Base-by-base conservation (phyloP, 768 basidiomycete species). In the Termitomyces sp. region DNA sequence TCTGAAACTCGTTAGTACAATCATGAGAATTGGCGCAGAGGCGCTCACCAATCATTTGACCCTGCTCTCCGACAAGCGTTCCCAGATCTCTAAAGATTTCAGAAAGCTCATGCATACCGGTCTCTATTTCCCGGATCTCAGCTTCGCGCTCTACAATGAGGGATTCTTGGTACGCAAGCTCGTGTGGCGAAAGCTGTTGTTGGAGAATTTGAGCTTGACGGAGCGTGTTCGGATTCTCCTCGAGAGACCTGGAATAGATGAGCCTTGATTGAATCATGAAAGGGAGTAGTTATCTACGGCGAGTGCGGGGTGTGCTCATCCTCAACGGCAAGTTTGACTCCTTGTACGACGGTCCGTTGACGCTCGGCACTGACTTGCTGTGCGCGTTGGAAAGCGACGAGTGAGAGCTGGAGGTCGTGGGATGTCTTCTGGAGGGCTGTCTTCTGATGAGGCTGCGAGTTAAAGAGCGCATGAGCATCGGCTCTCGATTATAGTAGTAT, bases 1-100 rank as follows among this genome's bases (percentile, higher is more conserved):
- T 98, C 96, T 98, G 66, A 55, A 53, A 52, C 57, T 4, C 5
- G 5, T 52, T 38, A 52, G 36, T 43, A 2, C 4, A 26, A 33
- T 4, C 12, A 13, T 3, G 16, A 36, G 52, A 48, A 36, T 9
- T 38, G 49, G 26, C 20, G 50, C 26, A 30, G 49, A 48, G 46
- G 40, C n/a, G 75, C 88, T 54, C 63, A 96, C 96, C 95, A 55
- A 99, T 77, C 91, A 98, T 93, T 53, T 85, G 84, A 13, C 95
- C 95, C 71, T 99, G 97, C 70, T 98, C 93, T 60, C 87, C 85
- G 1, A 99, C 95, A 49, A 99, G 79, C 16, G 94, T 95, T 47
- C 95, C 96, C 49, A 99, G 76, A 73, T 98, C 95, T 52, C 91
- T 85, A 80, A 99, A 98, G 68, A 99, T 98, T 73, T 98, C 93